These are phyloP conservation scores for Floccularia luteovirens DNA, from an alignment of 768 basidiomycete species.

Conservation along the genomic window DNA sequence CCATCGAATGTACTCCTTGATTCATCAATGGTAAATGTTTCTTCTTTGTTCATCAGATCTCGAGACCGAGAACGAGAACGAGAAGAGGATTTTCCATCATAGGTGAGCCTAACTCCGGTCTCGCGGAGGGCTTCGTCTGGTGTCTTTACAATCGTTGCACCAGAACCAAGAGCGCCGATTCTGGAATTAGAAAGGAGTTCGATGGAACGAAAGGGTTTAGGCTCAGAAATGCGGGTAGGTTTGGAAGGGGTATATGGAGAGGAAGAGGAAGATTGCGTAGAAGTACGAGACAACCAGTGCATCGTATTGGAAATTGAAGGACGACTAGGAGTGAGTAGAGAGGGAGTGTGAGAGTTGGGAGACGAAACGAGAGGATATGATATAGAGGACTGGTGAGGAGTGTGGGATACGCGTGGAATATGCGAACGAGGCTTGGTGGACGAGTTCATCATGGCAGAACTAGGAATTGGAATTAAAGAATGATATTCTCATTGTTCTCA, in stretches of 20 bases:
- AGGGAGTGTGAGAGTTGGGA: constrained; percentile 9
- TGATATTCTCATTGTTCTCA: background rate
- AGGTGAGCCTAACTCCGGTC: constrained; percentile 34
- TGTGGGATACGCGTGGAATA: constrained; percentile 19
- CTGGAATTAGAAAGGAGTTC: constrained; percentile 30
- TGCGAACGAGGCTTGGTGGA: constrained; percentile 22
- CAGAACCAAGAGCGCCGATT: constrained; percentile 52
- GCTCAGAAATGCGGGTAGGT: constrained; percentile 30
- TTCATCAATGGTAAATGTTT: constrained; percentile 6
- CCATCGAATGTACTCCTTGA: too few species aligned
- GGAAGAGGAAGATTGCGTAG: constrained; percentile 20
- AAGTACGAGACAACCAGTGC: constrained; percentile 42
- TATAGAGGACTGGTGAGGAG: constrained; percentile 14
- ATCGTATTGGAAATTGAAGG: constrained; percentile 38
- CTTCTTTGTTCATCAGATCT: too few species aligned
- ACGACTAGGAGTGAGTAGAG: constrained; percentile 16
- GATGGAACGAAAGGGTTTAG: constrained; percentile 32
- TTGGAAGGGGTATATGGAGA: constrained; percentile 23
- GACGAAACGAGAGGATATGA: constrained; percentile 16
- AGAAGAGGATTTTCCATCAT: constrained; percentile 14
- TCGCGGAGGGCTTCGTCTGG: constrained; percentile 70
- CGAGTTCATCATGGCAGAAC: constrained; percentile 13
- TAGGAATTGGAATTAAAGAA: background rate
- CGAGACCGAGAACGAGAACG: too few species aligned
- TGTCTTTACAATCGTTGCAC: constrained; percentile 71